A percentile compares a stretch with the other conserved stretches of the same genome.
Evolutionary conservation across 2,329 filamentous ascomycete species (phyloP).

Genomic region (Aspergillus sergii): DNA sequence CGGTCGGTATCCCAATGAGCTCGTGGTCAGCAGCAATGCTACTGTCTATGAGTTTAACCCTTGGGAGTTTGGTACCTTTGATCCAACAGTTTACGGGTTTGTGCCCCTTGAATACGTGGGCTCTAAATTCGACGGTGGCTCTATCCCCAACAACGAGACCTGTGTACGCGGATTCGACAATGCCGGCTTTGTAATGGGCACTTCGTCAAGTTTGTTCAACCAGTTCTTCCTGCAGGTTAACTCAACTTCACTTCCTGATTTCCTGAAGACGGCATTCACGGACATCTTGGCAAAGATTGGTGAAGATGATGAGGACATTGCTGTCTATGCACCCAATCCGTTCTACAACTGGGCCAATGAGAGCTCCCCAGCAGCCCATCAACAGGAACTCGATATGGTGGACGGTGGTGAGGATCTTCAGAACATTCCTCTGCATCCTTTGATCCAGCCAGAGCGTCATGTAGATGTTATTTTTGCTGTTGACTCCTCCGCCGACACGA

Average conservation of each 20-base stretch:
- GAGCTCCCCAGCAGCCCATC: slow-evolving; percentile 59
- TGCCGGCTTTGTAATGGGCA: slow-evolving; percentile 79
- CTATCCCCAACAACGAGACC: slow-evolving; percentile 54
- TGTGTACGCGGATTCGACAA: slow-evolving; percentile 83
- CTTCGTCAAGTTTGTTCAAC: slow-evolving; percentile 82
- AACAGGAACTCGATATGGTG: slow-evolving; percentile 64
- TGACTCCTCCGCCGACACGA: slow-evolving; percentile 72
- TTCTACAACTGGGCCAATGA: slow-evolving; percentile 66
- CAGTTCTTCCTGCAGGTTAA: slow-evolving; percentile 69
- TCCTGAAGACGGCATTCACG: slow-evolving; percentile 56
- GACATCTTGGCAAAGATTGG: slow-evolving; percentile 59
- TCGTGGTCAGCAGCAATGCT: slow-evolving; percentile 66
- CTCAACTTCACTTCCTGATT: slow-evolving; percentile 48
- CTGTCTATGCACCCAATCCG: slow-evolving; percentile 72
- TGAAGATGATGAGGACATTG: slow-evolving; percentile 67
- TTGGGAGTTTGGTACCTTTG: slow-evolving; percentile 74
- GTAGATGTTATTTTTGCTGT: slow-evolving; percentile 80
- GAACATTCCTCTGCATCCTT: slow-evolving; percentile 74
- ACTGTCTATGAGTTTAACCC: slow-evolving; percentile 77
- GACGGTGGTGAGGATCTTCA: slow-evolving; percentile 76
- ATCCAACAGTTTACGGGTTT: slow-evolving; percentile 71
- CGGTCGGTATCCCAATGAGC: slow-evolving; percentile 62
- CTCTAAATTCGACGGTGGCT: slow-evolving; percentile 69
- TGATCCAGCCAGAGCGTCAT: slow-evolving; percentile 68
- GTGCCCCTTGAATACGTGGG: slow-evolving; percentile 70